A percentile compares a stretch with the other conserved stretches of the same genome.
phyloP scores from a whole-genome alignment of 805 yeast genomes.

The Wickerhamomyces rabaulensis region DNA sequence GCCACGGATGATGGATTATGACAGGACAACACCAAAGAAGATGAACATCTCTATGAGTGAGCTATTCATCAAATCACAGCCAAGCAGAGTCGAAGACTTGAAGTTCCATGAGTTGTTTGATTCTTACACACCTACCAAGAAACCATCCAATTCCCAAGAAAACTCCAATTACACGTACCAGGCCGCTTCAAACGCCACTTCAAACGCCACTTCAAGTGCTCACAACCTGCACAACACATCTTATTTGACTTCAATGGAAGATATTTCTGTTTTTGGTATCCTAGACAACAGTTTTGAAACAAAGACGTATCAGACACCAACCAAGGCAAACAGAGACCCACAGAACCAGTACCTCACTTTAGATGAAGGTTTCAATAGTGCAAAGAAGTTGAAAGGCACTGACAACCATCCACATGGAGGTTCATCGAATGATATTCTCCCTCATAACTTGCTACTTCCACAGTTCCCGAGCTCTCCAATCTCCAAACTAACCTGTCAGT shows the following conservation, averaged over 20 bases:
- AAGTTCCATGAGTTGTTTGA: neutral
- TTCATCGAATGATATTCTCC: neutral
- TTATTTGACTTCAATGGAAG: neutral
- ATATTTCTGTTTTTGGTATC: neutral
- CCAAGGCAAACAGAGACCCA: neutral
- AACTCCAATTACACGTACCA: neutral
- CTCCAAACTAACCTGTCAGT: conserved; percentile 14
- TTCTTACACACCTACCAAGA: neutral
- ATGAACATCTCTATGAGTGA: neutral
- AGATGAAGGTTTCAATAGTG: neutral
- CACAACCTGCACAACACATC: neutral
- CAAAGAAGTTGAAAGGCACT: neutral
- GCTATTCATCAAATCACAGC: conserved; percentile 1
- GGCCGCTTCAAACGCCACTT: neutral
- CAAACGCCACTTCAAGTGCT: neutral
- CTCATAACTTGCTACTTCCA: neutral
- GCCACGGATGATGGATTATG: conserved; percentile 1
- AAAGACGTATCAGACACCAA: neutral
- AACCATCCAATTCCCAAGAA: neutral
- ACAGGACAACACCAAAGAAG: neutral
- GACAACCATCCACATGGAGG: neutral
- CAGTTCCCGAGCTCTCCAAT: conserved; percentile 14
- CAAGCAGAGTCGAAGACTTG: neutral
- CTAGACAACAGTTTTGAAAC: neutral
- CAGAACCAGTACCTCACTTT: neutral